Conservation (phyloP, 169 alveolate genomes). For the Plasmodium berghei region DNA sequence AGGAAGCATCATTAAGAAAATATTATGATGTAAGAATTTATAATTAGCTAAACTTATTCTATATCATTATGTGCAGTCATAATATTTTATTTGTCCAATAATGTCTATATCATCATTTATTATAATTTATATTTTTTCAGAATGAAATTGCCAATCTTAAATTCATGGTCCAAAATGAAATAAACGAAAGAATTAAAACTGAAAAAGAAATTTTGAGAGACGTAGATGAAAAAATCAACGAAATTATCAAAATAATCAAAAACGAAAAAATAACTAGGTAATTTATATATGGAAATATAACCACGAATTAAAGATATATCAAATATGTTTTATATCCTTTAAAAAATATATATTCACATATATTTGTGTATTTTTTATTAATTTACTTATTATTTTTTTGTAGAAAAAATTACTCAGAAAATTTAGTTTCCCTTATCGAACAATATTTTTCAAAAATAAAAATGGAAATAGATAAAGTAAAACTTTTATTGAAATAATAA, state of each 20-base stretch:
- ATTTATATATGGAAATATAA: not conserved
- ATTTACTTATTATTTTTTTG: conserved; percentile 16
- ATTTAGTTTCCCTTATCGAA: conserved; percentile 65
- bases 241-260: conserved; percentile 62
- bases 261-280: conserved; percentile 67
- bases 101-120: not conserved
- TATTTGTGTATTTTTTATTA: not conserved
- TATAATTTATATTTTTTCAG: conserved; percentile 9
- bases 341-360: not conserved
- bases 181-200: conserved; percentile 63
- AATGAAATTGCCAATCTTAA: conserved; percentile 41
- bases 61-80: not conserved
- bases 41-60: not conserved
- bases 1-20: conserved; percentile 69
- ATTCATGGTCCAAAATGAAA: conserved; percentile 52
- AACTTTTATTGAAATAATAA: conserved; percentile 2
- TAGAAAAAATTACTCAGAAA: conserved; percentile 71
- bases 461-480: conserved; percentile 63
- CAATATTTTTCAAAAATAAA: conserved; percentile 72
- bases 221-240: conserved; percentile 69
- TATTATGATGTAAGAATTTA: conserved; percentile 46
- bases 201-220: conserved; percentile 56
- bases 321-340: not conserved
- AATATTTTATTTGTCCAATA: not conserved
- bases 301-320: not conserved